These are phyloP conservation scores for Hemisphaericaspora nanyangensis DNA, from an alignment of 805 yeast species.

Conservation along the genomic window DNA sequence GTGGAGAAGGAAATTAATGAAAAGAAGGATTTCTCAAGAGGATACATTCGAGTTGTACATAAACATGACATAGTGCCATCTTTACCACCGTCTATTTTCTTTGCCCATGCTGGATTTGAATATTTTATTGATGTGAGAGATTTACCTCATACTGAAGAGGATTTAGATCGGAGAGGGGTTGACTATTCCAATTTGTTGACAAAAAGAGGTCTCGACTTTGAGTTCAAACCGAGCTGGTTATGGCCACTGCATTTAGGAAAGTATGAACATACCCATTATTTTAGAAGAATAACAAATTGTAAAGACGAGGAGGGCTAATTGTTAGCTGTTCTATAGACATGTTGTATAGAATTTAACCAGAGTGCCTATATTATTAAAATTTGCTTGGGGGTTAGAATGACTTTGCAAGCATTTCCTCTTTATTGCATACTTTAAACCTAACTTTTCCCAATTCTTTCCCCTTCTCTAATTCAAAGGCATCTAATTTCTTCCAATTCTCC, in stretches of 20 bases:
- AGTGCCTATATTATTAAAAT: no score
- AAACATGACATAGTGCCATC: constrained; percentile 55
- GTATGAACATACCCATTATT: constrained; percentile 30
- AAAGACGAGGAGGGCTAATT: no score
- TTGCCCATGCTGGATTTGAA: constrained; percentile 49
- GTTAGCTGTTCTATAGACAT: no score
- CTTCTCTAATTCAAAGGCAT: constrained; percentile 45
- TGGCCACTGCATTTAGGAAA: constrained; percentile 22
- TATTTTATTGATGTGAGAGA: constrained; percentile 39
- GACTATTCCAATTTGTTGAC: constrained; percentile 1
- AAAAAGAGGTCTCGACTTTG: constrained; percentile 1
- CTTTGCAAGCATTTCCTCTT: constrained; percentile 47
- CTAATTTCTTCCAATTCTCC: constrained; percentile 64
- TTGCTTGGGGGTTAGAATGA: no score
- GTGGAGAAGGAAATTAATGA: constrained; percentile 18
- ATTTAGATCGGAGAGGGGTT: constrained; percentile 12
- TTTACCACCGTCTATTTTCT: constrained; percentile 50
- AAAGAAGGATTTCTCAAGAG: constrained; percentile 24
- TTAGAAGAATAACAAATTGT: constrained; percentile 29
- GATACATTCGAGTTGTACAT: constrained; percentile 56
- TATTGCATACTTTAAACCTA: constrained; percentile 52
- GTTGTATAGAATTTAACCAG: no score
- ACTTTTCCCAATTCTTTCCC: constrained; percentile 52
- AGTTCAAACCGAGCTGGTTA: constrained; percentile 11
- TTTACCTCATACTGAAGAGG: constrained; percentile 32